Base-by-base conservation (phyloP, 2,329 filamentous ascomycete genomes). In the Verticillium isaacii region DNA sequence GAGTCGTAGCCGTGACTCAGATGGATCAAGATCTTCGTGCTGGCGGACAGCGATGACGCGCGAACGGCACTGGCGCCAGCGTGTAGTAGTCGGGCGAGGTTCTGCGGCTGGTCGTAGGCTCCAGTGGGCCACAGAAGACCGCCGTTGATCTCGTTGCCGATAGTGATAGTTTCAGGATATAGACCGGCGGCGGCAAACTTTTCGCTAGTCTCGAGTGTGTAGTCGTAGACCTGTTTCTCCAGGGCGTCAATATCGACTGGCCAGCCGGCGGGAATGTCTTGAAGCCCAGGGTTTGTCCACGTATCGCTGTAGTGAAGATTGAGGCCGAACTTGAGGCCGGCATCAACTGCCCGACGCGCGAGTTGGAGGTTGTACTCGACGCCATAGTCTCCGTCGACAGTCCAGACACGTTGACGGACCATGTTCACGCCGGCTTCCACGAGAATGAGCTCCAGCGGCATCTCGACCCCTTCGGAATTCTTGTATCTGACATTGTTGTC, bases 371-470 rank as follows among this genome's bases (percentile, higher is more conserved):
- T 59, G 39, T 59, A 59, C 25, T 45, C 17, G 39, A 59, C 50
- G 57, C 57, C 57, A 3, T 59, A 50, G 37, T 59, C 57, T 17
- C 57, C 57, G 29, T 59, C 57, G 17, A 59, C 57, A n/a, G 57
- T 59, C 57, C 57, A 59, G 19, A 59, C 57, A 8, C 57, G 57
- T 25, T 59, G 57, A 5, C 57, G 57, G 23, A 59, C 57, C 14
- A 59, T 45, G 57, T 59, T 59, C 19, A 59, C 39, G 23, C 57
- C 37, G 39, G 57, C 57, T 8, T 57, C 55, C 15, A 57, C 55
- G 8, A 57, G 55, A 15, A 57, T 57, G 55, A 34, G n/a, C 19
- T 57, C 55, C 5, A 37, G 55, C 4, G 55, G 55, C 32, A 57
- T 34, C 32, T 34, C 32, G 14, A 57, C 29, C 6, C 32, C 55